A percentile compares a stretch with the other conserved stretches of the same genome.
phyloP scores from a whole-genome alignment of 208 protist species.

The Tritrichomonas musculus region DNA sequence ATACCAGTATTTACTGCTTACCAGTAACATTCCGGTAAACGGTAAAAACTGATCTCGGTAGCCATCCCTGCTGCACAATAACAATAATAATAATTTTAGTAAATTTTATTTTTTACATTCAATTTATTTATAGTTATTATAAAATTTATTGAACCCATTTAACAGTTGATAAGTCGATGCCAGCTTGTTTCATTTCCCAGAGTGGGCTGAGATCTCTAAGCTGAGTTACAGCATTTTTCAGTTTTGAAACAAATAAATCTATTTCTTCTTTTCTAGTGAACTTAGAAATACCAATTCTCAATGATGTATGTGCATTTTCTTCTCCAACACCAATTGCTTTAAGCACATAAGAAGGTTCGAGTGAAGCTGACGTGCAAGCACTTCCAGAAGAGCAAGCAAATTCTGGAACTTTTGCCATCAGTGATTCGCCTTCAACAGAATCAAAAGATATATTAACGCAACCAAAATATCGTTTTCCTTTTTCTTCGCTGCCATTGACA shows the following conservation, averaged over 20 bases:
- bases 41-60: too few species aligned
- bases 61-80: too few species aligned
- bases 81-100: too few species aligned
- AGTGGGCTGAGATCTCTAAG: slow-evolving; percentile 92
- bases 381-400: slow-evolving; percentile 73
- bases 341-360: slow-evolving; percentile 97
- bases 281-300: slow-evolving; percentile 91
- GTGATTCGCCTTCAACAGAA: slow-evolving; percentile 94
- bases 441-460: slow-evolving; percentile 96
- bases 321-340: slow-evolving; percentile 90
- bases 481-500: slow-evolving; percentile 67
- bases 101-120: too few species aligned
- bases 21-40: too few species aligned
- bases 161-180: slow-evolving; percentile 76
- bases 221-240: slow-evolving; percentile 72
- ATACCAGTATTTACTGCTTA: too few species aligned
- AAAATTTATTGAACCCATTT: slow-evolving; percentile 62
- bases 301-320: slow-evolving; percentile 94
- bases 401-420: slow-evolving; percentile 72
- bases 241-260: slow-evolving; percentile 74
- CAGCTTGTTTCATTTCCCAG: slow-evolving; percentile 86
- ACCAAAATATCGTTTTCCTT: slow-evolving; percentile 72
- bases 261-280: slow-evolving; percentile 91
- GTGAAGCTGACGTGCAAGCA: slow-evolving; percentile 93
- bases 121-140: too few species aligned